phyloP scores from a whole-genome alignment of 148 eudicot species.

The Rhododendron ferrugineum region DNA sequence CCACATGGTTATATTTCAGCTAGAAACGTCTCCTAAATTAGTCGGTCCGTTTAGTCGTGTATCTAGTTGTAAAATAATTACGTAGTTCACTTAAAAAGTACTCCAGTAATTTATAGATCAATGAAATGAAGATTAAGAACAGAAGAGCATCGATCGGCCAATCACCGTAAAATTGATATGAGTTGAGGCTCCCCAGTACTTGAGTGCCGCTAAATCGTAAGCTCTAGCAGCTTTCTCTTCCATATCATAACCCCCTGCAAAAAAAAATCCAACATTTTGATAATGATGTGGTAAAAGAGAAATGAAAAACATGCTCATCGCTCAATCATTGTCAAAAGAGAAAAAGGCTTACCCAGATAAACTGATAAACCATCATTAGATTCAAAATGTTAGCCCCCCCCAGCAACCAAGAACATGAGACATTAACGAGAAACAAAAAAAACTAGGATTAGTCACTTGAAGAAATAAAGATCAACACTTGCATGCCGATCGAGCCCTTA shows the following conservation, averaged over 20 bases:
- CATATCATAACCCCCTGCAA: constrained; percentile 84
- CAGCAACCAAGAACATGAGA: constrained; percentile 16
- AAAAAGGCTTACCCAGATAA: constrained; percentile 62
- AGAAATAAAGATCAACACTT: not conserved
- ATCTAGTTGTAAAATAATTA: too few species aligned
- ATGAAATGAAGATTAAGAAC: not conserved
- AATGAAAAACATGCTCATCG: not conserved
- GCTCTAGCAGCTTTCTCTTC: constrained; percentile 95
- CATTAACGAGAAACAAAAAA: not conserved
- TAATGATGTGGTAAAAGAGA: not conserved
- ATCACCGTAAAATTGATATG: constrained; percentile 84
- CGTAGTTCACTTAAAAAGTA: too few species aligned
- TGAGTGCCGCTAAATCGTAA: constrained; percentile 89
- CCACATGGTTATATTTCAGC: not conserved
- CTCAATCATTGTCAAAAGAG: not conserved
- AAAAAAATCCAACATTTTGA: not conserved
- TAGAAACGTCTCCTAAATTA: not conserved
- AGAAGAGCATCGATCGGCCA: not conserved
- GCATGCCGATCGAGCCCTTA: not conserved
- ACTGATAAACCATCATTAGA: constrained; percentile 34
- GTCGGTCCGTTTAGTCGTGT: not conserved
- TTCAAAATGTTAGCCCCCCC: not conserved
- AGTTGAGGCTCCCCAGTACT: constrained; percentile 91
- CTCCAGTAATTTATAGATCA: not conserved
- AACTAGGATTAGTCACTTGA: constrained; percentile 10